Evolutionary conservation across 2,329 filamentous ascomycete species (phyloP).

Genomic region (Epichloe elymi): DNA sequence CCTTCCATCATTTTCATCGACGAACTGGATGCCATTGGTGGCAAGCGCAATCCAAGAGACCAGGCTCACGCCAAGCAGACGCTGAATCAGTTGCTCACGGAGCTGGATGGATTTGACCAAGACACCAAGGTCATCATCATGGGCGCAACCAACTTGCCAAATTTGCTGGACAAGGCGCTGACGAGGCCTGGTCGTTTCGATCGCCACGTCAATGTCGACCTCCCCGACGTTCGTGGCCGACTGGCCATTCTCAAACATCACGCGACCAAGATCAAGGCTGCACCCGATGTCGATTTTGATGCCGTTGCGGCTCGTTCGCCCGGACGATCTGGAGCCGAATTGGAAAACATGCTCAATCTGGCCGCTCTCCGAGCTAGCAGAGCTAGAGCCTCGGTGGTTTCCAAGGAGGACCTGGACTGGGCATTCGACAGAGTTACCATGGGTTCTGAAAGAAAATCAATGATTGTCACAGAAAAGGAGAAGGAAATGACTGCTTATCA

Average conservation of each 20-base stretch:
- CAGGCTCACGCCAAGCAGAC: slow-evolving; percentile 95
- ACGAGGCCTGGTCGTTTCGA: slow-evolving; percentile 93
- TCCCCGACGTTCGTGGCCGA: slow-evolving; percentile 87
- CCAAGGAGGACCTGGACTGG: slow-evolving; percentile 80
- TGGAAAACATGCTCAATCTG: slow-evolving; percentile 95
- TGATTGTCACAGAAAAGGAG: slow-evolving; percentile 84
- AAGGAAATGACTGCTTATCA: slow-evolving; percentile 94
- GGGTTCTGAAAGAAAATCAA: slow-evolving; percentile 83
- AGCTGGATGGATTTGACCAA: slow-evolving; percentile 93
- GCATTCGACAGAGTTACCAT: slow-evolving; percentile 97
- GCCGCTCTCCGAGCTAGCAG: slow-evolving; percentile 91
- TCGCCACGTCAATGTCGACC: slow-evolving; percentile 73
- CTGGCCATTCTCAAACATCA: slow-evolving; percentile 90
- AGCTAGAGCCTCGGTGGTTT: slow-evolving; percentile 62
- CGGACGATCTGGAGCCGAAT: slow-evolving; percentile 86
- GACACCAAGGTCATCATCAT: slow-evolving; percentile 91
- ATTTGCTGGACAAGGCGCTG: slow-evolving; percentile 86
- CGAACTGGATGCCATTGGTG: slow-evolving; percentile 86
- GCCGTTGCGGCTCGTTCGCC: slow-evolving; percentile 77
- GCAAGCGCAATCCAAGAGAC: slow-evolving; percentile 83
- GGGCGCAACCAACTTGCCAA: slow-evolving; percentile 90
- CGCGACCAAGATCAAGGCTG: slow-evolving; percentile 76
- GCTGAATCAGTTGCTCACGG: slow-evolving; percentile 89
- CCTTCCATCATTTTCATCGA: slow-evolving; percentile 94
- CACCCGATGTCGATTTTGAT: slow-evolving; percentile 67